phyloP scores from a whole-genome alignment of 768 basidiomycete genomes.

The Antrodiella citrinella region DNA sequence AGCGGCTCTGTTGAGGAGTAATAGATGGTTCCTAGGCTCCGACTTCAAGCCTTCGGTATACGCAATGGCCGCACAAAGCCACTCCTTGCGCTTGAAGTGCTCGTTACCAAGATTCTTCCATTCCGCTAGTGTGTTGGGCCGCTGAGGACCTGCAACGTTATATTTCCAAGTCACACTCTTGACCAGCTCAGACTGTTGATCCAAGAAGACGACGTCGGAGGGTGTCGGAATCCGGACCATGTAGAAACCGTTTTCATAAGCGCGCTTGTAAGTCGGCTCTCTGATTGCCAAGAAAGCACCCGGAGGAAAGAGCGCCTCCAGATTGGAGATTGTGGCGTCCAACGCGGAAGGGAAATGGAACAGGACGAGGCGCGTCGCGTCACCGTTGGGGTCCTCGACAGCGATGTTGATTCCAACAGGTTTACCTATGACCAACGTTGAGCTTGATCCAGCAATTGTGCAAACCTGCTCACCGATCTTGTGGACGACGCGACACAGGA shows the following conservation, averaged over 20 bases:
- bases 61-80: neutral
- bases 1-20: neutral
- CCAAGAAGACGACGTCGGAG: neutral
- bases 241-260: neutral
- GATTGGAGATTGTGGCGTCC: neutral
- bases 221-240: neutral
- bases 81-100: neutral
- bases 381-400: neutral
- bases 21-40: neutral
- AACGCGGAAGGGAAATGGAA: neutral
- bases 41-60: neutral
- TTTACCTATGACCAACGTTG: neutral
- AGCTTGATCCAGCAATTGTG: neutral
- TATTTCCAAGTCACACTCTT: neutral
- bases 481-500: neutral
- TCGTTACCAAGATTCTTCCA: neutral
- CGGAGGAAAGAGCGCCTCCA: neutral
- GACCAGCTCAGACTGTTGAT: neutral
- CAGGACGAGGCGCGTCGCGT: neutral
- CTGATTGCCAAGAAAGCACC: neutral
- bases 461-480: neutral
- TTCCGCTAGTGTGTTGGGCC: neutral
- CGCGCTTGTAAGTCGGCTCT: neutral
- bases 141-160: neutral
- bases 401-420: neutral